phyloP scores from a whole-genome alignment of 306 rosid genomes.

The Hippophae rhamnoides region DNA sequence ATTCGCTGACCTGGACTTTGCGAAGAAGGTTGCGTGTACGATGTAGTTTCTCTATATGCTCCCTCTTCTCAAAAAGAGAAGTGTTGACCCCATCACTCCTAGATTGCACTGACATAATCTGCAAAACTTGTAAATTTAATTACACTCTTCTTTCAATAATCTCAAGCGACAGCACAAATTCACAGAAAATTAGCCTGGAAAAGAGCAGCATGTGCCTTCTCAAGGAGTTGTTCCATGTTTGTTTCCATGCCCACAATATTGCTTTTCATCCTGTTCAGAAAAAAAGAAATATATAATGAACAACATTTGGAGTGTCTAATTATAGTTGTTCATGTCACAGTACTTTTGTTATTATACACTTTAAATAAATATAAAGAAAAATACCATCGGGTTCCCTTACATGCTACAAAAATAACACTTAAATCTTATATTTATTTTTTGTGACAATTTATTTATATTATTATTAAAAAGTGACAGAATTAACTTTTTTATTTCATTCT shows the following conservation, averaged over 20 bases:
- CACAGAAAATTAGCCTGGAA: not conserved
- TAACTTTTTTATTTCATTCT: no score
- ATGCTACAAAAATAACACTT: no score
- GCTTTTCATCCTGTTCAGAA: constrained; percentile 67
- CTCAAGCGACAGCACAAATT: no score
- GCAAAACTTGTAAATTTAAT: constrained; percentile 14
- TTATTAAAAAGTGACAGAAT: no score
- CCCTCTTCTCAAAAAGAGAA: constrained; percentile 77
- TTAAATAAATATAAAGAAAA: no score
- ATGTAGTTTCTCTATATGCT: constrained; percentile 78
- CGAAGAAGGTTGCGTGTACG: constrained; percentile 83
- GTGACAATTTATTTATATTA: no score
- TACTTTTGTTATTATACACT: no score
- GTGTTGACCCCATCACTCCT: constrained; percentile 80
- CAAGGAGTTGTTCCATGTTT: constrained; percentile 88
- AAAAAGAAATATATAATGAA: constrained; percentile 1
- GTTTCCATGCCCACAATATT: constrained; percentile 88
- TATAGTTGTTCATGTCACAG: no score
- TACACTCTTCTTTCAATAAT: not conserved
- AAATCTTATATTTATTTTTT: no score
- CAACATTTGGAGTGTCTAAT: not conserved
- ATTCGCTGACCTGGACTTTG: constrained; percentile 64
- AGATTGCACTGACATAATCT: constrained; percentile 91
- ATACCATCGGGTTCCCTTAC: no score
- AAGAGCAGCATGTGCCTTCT: constrained; percentile 38